Percentiles rank a stretch among this genome's conserved stretches.
phyloP scores from a whole-genome alignment of 2,329 filamentous ascomycete species.

The Alternaria triticimaculans region DNA sequence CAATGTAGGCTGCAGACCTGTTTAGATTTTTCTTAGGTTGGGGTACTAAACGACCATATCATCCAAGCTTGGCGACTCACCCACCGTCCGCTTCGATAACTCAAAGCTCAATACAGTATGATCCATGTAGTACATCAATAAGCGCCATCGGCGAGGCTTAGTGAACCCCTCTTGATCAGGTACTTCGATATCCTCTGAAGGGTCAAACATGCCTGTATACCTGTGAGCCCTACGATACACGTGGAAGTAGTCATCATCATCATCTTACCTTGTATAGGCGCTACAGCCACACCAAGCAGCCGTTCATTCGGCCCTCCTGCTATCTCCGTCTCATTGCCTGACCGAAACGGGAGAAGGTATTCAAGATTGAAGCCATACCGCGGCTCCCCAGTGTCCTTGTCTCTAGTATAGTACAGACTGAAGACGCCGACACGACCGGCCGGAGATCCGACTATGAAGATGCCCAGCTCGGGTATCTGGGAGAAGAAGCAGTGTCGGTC shows the following conservation, averaged over 20 bases:
- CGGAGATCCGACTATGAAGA: slow-evolving; percentile 72
- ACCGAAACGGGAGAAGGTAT: slow-evolving; percentile 58
- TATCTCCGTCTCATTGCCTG: slow-evolving; percentile 10
- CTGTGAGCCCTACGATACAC: not conserved
- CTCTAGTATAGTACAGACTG: slow-evolving; percentile 57
- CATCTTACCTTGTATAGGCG: slow-evolving; percentile 63
- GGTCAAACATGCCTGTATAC: slow-evolving; percentile 6
- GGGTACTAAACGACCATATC: slow-evolving; percentile 31
- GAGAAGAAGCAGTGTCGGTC: slow-evolving; percentile 68
- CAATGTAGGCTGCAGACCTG: not conserved
- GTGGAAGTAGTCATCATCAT: not conserved
- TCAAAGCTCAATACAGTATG: slow-evolving; percentile 75
- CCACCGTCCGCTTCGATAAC: slow-evolving; percentile 49
- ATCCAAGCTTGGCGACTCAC: slow-evolving; percentile 17
- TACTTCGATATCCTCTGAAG: not conserved
- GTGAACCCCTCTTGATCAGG: no score
- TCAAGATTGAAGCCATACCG: slow-evolving; percentile 61
- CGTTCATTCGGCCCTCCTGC: slow-evolving; percentile 36
- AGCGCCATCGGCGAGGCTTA: slow-evolving; percentile 60
- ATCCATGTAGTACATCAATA: slow-evolving; percentile 76
- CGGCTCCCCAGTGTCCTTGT: slow-evolving; percentile 46
- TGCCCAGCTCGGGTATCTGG: slow-evolving; percentile 72
- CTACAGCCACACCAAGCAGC: slow-evolving; percentile 72
- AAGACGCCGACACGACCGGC: slow-evolving; percentile 70
- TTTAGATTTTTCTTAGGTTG: not conserved